Evolutionary conservation across 129 eudicot genomes (phyloP), one percentile per base, ranked within the genome.

Genomic region (Arctium minus): DNA sequence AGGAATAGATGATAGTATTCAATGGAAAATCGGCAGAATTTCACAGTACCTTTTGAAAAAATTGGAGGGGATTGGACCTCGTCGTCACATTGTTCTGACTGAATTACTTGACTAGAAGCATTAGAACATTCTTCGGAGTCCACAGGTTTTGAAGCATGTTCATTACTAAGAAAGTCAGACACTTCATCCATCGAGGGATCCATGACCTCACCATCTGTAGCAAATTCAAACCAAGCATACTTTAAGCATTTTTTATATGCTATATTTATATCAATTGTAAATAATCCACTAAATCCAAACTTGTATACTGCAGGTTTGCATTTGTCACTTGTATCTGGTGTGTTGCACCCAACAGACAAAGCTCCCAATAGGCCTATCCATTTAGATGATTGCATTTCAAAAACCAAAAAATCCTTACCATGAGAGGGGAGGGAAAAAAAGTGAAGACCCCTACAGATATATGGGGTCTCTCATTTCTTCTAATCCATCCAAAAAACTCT

Each of bases 11-110:
- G 10, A 62, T 79, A 73, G 2, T 6, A 73, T 78, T 6, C 35
- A 17, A 48, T 53, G 68, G 7, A 81, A 72, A 68, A 71, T 22
- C 32, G 1, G 13, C 31, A 32, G 68, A 79, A 60, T 62, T 62
- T 46, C 38, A 79, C 12, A 22, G n/a, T 76, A 92, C 99, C 99
- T 91, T 82, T 90, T 31, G 81, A 80, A 78, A 32, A 60, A 83
- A 46, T 81, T 62, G 17, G 67, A 27, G 97, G 87, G 0, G 97
- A 93, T 81, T 82, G 92, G 82, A 96, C 90, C 90, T 96, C 99
- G 32, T 86, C 88, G 7, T 89, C 94, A 39, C 72, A 82, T 8
- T 82, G 22, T 82, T 88, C 95, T 29, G 81, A 70, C 77, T 93
- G 93, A 18, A 89, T 88, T 67, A 86, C 83, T 79, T 86, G 90